These are phyloP conservation scores for Penicillium sumatraense DNA, from an alignment of 2,329 filamentous ascomycete species.

Conservation along the genomic window DNA sequence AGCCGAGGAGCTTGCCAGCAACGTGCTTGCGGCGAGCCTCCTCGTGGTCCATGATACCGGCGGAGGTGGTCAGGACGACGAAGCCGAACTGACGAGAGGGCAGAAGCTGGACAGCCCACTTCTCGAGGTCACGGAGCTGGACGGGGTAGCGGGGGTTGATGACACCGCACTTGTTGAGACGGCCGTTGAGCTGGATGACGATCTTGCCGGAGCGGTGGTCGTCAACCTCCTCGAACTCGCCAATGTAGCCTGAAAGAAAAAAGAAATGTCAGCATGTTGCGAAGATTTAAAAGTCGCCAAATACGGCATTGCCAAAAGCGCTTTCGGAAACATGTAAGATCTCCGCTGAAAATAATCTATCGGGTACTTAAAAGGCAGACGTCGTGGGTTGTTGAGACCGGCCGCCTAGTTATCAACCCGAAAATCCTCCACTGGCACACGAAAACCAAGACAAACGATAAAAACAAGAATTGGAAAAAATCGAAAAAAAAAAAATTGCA, in stretches of 20 bases:
- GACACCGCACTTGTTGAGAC: slow-evolving; percentile 98
- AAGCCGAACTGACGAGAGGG: slow-evolving; percentile 99
- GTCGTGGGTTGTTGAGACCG: slow-evolving; percentile 81
- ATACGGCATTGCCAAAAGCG: slow-evolving; percentile 61
- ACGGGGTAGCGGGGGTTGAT: slow-evolving; percentile 99
- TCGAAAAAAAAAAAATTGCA: slow-evolving; percentile 14
- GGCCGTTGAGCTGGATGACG: slow-evolving; percentile 98
- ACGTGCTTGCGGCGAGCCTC: slow-evolving; percentile 99
- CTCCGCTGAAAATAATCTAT: slow-evolving; percentile 81
- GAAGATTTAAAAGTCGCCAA: slow-evolving; percentile 90
- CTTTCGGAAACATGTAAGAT: slow-evolving; percentile 95
- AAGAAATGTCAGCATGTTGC: slow-evolving; percentile 73
- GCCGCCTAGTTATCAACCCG: slow-evolving; percentile 99
- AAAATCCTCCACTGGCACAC: slow-evolving; percentile 51
- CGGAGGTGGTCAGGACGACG: slow-evolving; percentile 98
- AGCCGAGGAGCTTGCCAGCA: slow-evolving; percentile 97
- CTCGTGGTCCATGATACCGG: slow-evolving; percentile 99
- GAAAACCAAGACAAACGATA: slow-evolving; percentile 15
- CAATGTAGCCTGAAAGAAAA: slow-evolving; percentile 80
- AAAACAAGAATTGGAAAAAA: slow-evolving; percentile 6
- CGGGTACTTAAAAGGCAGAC: slow-evolving; percentile 99
- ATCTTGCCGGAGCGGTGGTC: slow-evolving; percentile 99
- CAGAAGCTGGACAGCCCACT: slow-evolving; percentile 99
- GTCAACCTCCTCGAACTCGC: slow-evolving; percentile 99
- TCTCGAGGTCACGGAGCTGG: slow-evolving; percentile 95